Base-by-base conservation (phyloP, 441 rosid species). In the Flueggea neowawraea region DNA sequence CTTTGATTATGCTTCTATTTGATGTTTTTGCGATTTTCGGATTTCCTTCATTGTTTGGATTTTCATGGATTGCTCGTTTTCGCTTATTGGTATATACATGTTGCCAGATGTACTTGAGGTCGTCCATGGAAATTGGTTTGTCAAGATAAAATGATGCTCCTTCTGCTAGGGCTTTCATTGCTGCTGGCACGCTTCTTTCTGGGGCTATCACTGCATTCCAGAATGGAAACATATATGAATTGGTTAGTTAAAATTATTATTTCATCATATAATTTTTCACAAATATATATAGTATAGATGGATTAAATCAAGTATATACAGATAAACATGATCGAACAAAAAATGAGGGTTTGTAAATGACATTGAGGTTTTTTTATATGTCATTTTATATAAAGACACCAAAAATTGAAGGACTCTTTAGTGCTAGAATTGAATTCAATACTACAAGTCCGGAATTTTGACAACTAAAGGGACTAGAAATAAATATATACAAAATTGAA, bases 101-200 rank as follows among this genome's bases (percentile, higher is more conserved):
- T 31, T 89, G 83, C 89, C 83, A 84, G 5, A 86, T 5, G 52
- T 81, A 69, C 16, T 77, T 74, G 17, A 84, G 51, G 54, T 82
- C 85, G 9, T 69, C 62, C 3, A 72, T 9, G 36, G 74, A 55
- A 36, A 82, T 55, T 0, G 92, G 92, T 11, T 76, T 73, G 57
- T 71, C 52, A 0, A 82, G 70, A 56, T 32, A 61, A 53, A 56
- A 73, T 2, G 70, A 28, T 10, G 90, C 82, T 16, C 80, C 75
- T 54, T 67, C 73, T 5, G 16, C 65, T 31, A 86, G 55, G 51
- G 72, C 61, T 41, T 70, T 79, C 4, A 48, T 31, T 1, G 71
- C 70, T 65, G 31, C 59, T 4, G 16, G 41, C 1, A 31, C 10
- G 3, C 61, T 60, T 32, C 16, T 75, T 63, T 64, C 55, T 0